Base-by-base conservation (phyloP, 257 asterid species). In the Cynanchum wilfordii region DNA sequence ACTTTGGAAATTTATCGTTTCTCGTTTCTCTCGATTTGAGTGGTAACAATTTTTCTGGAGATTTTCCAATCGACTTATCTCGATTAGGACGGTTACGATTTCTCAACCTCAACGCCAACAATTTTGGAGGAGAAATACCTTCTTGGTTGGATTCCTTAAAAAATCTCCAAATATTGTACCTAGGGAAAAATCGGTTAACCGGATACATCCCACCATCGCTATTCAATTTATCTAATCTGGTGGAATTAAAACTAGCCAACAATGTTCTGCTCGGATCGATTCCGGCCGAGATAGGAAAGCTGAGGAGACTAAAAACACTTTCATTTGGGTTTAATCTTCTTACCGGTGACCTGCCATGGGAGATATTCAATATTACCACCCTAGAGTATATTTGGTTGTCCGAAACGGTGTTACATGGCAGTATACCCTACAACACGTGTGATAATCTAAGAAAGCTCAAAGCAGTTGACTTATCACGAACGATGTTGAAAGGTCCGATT, bases 1-100 rank as follows among this genome's bases (percentile, higher is more conserved):
- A 79, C n/a, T 56, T 79, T 4, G 83, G 78, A 55, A 82, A 73
- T 20, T 8, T 40, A 40, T 76, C 86, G 4, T 77, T 52, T 57
- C 82, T 79, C 1, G 66, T 55, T 13, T 57, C 66, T 38, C 71
- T 82, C 0, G 59, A 79, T 66, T 27, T 79, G 77, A 66, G 83
- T 8, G 0, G 0, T 0, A 76, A 82, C 73, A 60, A 1, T 33
- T 68, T 82, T 4, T 47, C 25, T 4, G 82, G 79, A 9, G 25
- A 70, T 45, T 20, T 78, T 4, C 76, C 79, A 0, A 16, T 0
- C 5, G 75, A 72, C 7, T n/a, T 77, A 30, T 12, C 44, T 24
- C 33, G 30, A 4, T 15, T 77, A 51, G 66, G 52, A 12, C 10
- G 70, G n/a, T 20, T 77, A 38, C 42, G 60, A 17, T 30, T 13